Base-by-base conservation (phyloP, 176 grass and related monocot genomes). In the Oryza punctata region DNA sequence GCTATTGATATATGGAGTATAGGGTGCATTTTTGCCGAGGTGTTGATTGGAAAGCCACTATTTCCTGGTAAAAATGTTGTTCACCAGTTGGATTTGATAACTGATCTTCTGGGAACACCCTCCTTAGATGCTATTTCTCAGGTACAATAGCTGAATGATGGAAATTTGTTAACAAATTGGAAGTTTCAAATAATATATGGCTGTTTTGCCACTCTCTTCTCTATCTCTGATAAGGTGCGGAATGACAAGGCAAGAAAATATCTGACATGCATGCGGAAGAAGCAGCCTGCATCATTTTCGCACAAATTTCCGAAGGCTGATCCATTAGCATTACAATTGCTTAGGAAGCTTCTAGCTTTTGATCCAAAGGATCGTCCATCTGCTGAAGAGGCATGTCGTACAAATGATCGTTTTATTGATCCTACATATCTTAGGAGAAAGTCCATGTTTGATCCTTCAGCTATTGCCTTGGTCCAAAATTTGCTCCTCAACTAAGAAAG, bases 31-130 rank as follows among this genome's bases (percentile, higher is more conserved):
- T 86, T 86, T 29, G 84, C 84, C 0, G 84, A 86, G 84, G 84
- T 86, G 4, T 73, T 86, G 84, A 80, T 80, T 44, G 84, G 84
- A 41, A 86, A 86, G 69, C 84, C 84, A 74, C 63, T 86, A 1
- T 86, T 86, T 86, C 84, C 84, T 74, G 84, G 84, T 74, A 86
- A 86, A 80, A 86, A 86, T 86, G 84, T 86, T 66, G 84, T 86
- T 86, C 84, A 86, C 12, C 84, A 86, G 77, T 79, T 86, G 69
- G 84, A 86, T 80, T 75, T 86, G 78, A 86, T 86, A 74, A 86
- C 84, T 67, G 84, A 86, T 80, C 44, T 86, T 80, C 44, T 86
- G 24, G 84, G 84, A 14, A 86, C 84, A 57, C 84, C 84, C 25
- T 73, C 84, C 9, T 67, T 86, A 41, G 84, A 86, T 59, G 77